Base-by-base conservation (phyloP, 2,329 filamentous ascomycete genomes). In the Alternaria triticina region DNA sequence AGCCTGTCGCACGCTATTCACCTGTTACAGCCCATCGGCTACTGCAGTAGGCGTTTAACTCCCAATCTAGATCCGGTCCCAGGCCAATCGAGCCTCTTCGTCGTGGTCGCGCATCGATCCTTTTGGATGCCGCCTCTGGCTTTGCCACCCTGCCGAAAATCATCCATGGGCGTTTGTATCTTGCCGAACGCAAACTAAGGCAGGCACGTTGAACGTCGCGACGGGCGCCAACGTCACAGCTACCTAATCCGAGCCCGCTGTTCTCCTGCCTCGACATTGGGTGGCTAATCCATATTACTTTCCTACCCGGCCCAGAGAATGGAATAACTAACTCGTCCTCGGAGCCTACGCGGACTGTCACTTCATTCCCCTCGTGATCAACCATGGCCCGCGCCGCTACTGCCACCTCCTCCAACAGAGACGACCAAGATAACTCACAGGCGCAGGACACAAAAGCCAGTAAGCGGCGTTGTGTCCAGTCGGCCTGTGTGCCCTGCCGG, bases 401-500 rank as follows among this genome's bases (percentile, higher is more conserved):
- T 59, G 57, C 68, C 57, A 55, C 68, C 60, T 65, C 67, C 43
- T 61, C 64, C 47, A 69, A 62, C 57, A 70, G 68, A 50, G 70
- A 74, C 56, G 64, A 73, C 8, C 65, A 70, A 23, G 69, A 69
- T 54, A 33, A 56, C 64, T 60, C 62, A 27, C 60, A 64, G 44
- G 59, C 62, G 10, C 65, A 71, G 55, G 68, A 60, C 51, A 49
- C 69, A 47, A 79, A 76, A 64, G 60, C 68, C 4, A 70, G 64
- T 69, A 80, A 80, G 65, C 69, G 77, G 33, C 70, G 77, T 40
- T 80, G 77, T 59, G 75, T 79, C 17, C 74, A 74, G 58, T 77
- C 75, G 8, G 83, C 83, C 27, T 85, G 83, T 67, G 82, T 83
- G 44, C 82, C 83, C n/a, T 85, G 83, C 70, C 77, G 83, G 44